Conservation (phyloP, 2,329 filamentous ascomycete species). For the Davidsoniella virescens region DNA sequence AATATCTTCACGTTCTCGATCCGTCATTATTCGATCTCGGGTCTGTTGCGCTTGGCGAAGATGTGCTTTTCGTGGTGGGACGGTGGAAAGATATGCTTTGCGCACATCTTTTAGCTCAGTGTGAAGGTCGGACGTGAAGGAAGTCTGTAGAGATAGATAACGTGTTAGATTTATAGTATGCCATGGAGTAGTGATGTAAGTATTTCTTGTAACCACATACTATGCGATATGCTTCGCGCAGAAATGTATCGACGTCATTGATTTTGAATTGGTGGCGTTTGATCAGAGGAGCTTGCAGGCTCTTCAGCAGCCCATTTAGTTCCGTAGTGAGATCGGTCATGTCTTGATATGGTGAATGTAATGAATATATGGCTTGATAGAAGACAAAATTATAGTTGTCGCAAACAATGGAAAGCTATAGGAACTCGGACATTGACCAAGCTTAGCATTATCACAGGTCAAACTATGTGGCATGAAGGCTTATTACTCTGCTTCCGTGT, state of each 20-base stretch:
- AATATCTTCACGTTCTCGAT: slow-evolving; percentile 69
- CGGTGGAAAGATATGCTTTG: slow-evolving; percentile 77
- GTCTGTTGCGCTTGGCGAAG: background rate
- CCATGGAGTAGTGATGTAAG: background rate
- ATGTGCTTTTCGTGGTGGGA: slow-evolving; percentile 23
- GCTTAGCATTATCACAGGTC: background rate
- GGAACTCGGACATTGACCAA: background rate
- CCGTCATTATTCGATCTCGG: slow-evolving; percentile 43
- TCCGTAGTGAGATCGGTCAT: slow-evolving; percentile 49
- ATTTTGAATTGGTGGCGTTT: slow-evolving; percentile 25
- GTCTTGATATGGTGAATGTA: slow-evolving; percentile 5
- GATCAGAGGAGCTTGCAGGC: slow-evolving; percentile 36
- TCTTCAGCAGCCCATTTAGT: slow-evolving; percentile 52
- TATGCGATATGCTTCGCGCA: slow-evolving; percentile 88
- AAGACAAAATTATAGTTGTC: no score
- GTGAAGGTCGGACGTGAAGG: slow-evolving; percentile 67
- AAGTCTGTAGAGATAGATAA: slow-evolving; percentile 40
- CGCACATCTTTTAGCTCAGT: slow-evolving; percentile 68
- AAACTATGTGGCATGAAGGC: background rate
- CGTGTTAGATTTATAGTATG: slow-evolving; percentile 2
- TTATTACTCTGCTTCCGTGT: no score
- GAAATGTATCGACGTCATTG: slow-evolving; percentile 60
- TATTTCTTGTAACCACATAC: slow-evolving; percentile 31
- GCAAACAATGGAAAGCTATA: background rate
- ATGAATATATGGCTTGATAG: no score